Evolutionary conservation across 108 stramenopile species (phyloP), one percentile per base, ranked within the genome.

Genomic region (Epithemia pelagica): DNA sequence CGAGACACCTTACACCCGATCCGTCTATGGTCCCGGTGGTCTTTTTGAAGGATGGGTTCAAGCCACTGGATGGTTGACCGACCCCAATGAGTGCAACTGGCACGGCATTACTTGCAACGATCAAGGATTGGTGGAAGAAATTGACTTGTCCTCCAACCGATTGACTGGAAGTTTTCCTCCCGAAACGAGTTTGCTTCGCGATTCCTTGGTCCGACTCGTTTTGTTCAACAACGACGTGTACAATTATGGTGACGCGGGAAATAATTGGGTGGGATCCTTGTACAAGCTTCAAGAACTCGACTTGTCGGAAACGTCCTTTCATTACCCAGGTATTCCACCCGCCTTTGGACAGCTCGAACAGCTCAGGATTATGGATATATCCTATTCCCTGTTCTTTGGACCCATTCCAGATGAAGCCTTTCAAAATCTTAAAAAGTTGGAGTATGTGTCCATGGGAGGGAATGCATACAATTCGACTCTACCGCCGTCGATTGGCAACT

Each of bases 101-200:
- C 74, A 67, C 54, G 84, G 84, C 28, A 75, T 88, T 58, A 71
- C 65, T 7, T 88, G 87, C 64, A 52, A 77, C 32, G 68, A 59
- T 0, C 54, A 79, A 20, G 65, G 58, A 32, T 54, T 30, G 22
- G 77, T 78, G 22, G 64, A 56, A 2, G 46, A 61, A n/a, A 52
- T 78, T 21, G 67, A 73, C 61, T 32, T 73, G 28, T 69, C 66
- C 32, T 37, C 32, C 32, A 73, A 73, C 32, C 64, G 61, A 5
- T 32, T 78, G 60, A 78, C 77, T 31, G 77, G 77, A 28, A 64
- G 55, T 22, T 73, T 69, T 29, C 77, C 77, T n/a, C 30, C 54
- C 0, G 77, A 78, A 66, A 56, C 67, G 0, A 58, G 30, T 10
- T 51, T 78, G 7, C 55, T 78, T 1, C 59, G 67, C 24, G 33